A percentile compares a stretch with the other conserved stretches of the same genome.
These are phyloP conservation scores for Podospora australis DNA, from an alignment of 495 filamentous ascomycete genomes.

Conservation along the genomic window DNA sequence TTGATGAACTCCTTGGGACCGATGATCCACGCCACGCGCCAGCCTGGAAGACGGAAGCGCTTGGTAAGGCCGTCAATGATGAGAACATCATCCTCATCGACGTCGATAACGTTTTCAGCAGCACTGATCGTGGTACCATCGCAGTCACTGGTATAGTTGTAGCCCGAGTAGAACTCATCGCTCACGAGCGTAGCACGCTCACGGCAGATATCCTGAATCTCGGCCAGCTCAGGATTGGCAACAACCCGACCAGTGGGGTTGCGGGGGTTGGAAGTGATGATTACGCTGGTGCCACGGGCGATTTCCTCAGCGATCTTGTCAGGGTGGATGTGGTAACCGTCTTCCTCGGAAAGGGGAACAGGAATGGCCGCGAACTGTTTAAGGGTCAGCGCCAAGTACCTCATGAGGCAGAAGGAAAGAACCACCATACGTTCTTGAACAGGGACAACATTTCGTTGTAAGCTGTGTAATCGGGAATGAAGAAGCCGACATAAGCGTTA, in stretches of 20 bases:
- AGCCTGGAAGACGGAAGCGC: conserved; percentile 91
- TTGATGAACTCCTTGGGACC: conserved; percentile 96
- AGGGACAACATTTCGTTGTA: conserved; percentile 96
- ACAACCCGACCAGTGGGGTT: conserved; percentile 92
- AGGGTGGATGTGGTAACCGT: conserved; percentile 85
- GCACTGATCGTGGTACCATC: conserved; percentile 83
- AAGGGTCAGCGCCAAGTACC: not conserved
- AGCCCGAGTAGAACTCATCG: conserved; percentile 95
- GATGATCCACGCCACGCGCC: conserved; percentile 94
- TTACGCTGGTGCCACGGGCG: conserved; percentile 76
- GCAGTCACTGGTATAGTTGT: conserved; percentile 88
- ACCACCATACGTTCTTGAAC: conserved; percentile 67
- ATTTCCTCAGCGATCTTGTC: conserved; percentile 90
- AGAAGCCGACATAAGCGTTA: conserved; percentile 86
- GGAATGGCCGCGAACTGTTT: conserved; percentile 85
- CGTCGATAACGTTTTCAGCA: conserved; percentile 77
- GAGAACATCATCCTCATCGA: conserved; percentile 65
- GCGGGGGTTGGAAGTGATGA: conserved; percentile 92
- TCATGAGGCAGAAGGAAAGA: not conserved
- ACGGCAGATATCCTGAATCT: conserved; percentile 88
- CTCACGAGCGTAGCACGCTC: conserved; percentile 85
- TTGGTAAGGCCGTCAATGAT: conserved; percentile 96
- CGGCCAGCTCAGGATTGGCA: conserved; percentile 67
- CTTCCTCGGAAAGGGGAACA: conserved; percentile 71
- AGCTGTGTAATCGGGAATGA: conserved; percentile 70